Base-by-base conservation (phyloP, 2,329 filamentous ascomycete genomes). In the Alternaria conjuncta region DNA sequence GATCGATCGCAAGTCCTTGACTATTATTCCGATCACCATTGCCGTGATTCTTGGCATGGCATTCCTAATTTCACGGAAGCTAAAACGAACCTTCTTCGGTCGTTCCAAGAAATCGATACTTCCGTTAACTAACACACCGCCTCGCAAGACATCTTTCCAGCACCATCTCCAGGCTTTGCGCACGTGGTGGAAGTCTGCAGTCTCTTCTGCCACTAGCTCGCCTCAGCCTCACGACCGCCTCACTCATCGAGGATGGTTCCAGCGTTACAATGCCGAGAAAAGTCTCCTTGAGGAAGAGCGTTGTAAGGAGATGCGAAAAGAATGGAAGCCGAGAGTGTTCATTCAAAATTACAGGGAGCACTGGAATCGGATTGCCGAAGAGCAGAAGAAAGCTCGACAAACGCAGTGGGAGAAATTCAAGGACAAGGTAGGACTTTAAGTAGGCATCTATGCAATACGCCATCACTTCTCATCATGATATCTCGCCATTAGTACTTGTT, bases 131-230 rank as follows among this genome's bases (percentile, higher is more conserved):
- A 18, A 51, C 45, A 44, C 58, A 51, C 46, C 54, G 9, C 32
- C 56, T 15, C 30, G 44, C 10, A 43, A 53, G 12, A 49, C 55
- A 0, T 61, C 63, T 26, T 21, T 60, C 13, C 32, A 63, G 47
- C 50, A 46, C 15, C 55, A 65, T 20, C 13, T 65, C 6, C 59
- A 43, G 10, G 32, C 10, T n/a, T 60, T 67, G 50, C 55, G 65
- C 21, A 46, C 41, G 26, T 67, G 62, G 67, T 41, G 60, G 25
- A 67, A 66, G 30, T 46, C 63, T 41, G 20, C 53, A 18, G 25
- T 41, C 43, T 26, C 23, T 47, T 36, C 18, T 28, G 46, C n/a
- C 25, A 18, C 46, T 49, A 25, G 25, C 46, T 49, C 36, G 20
- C 47, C 26, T 36, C 20, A 54, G 8, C 15, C 10, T 30, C 5